Conservation (phyloP, 140 eudicot species). For the Erigeron philadelphicus region DNA sequence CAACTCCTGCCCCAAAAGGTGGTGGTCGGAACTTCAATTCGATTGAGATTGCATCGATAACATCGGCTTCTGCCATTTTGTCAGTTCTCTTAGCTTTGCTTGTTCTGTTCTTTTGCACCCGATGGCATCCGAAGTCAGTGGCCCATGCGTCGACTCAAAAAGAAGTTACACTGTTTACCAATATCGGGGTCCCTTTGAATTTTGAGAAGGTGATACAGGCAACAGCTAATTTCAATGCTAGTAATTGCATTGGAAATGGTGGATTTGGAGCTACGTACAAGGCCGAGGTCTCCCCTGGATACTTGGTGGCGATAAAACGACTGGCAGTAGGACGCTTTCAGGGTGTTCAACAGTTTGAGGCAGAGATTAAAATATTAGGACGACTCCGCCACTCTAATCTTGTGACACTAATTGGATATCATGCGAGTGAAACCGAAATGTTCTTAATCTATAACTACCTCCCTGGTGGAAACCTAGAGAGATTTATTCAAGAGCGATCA, state of each 20-base stretch:
- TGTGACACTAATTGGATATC: constrained; percentile 70
- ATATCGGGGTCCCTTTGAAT: constrained; percentile 47
- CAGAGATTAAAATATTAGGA: constrained; percentile 70
- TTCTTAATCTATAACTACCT: constrained; percentile 60
- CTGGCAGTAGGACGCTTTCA: constrained; percentile 71
- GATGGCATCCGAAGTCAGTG: constrained; percentile 51
- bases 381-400: constrained; percentile 71
- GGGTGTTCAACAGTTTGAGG: constrained; percentile 80
- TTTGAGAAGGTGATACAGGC: constrained; percentile 60
- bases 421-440: constrained; percentile 76
- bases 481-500: constrained; percentile 62
- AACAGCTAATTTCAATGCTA: constrained; percentile 53
- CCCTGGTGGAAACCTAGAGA: constrained; percentile 69
- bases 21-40: constrained; percentile 36
- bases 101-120: constrained; percentile 54
- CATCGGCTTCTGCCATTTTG: constrained; percentile 62
- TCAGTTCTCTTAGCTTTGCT: constrained; percentile 58
- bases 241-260: constrained; percentile 75
- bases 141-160: constrained; percentile 46
- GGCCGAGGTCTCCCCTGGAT: constrained; percentile 66
- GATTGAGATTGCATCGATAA: constrained; percentile 66
- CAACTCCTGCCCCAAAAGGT: constrained; percentile 22
- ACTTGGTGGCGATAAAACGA: constrained; percentile 59
- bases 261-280: constrained; percentile 81
- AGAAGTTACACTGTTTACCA: constrained; percentile 60